Base-by-base conservation (phyloP, 2,329 filamentous ascomycete species). In the Colletotrichum tropicale region DNA sequence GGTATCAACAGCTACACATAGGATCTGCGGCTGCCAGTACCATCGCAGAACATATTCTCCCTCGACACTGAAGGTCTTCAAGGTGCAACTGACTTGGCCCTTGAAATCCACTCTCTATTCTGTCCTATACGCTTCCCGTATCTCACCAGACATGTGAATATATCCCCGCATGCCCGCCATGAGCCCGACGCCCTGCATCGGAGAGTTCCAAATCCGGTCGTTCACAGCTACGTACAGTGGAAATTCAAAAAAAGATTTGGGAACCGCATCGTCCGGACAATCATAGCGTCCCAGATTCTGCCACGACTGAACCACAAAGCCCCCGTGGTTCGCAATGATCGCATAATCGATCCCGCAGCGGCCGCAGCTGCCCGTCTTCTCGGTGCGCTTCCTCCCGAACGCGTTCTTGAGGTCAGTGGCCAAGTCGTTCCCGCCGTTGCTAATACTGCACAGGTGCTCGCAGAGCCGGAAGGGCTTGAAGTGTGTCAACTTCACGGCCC, bases 331-430 rank as follows among this genome's bases (percentile, higher is more conserved):
- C 43, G 12, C 43, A 52, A 24, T 52, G 6, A 52, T 52, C n/a
- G 43, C 43, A 52, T 52, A 52, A 13, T 52, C 43, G 10, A 52
- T 21, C n/a, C 43, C 43, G 43, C 43, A 52, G 43, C n/a, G 43
- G 43, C n/a, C 43, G n/a, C 43, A 52, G 10, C 43, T 13, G n/a
- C 43, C 43, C n/a, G n/a, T 21, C n/a, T 0, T 52, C 43, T 52
- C 43, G 0, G 2, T 13, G 43, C 43, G 3, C n/a, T 5, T 52
- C 43, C n/a, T 5, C 43, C 2, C 2, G 43, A 21, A 52, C 43
- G 43, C 43, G 1, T 21, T 21, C 43, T 3, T 3, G 4, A 52
- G 43, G 43, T 0, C 12, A 4, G 4, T 4, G 6, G n/a, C n/a
- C n/a, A 52, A 21, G 6, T 6, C 6, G 13, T 52, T 24, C 18